Base-by-base conservation (phyloP, 1,284 basidiomycete genomes). In the Fomes fomentarius region DNA sequence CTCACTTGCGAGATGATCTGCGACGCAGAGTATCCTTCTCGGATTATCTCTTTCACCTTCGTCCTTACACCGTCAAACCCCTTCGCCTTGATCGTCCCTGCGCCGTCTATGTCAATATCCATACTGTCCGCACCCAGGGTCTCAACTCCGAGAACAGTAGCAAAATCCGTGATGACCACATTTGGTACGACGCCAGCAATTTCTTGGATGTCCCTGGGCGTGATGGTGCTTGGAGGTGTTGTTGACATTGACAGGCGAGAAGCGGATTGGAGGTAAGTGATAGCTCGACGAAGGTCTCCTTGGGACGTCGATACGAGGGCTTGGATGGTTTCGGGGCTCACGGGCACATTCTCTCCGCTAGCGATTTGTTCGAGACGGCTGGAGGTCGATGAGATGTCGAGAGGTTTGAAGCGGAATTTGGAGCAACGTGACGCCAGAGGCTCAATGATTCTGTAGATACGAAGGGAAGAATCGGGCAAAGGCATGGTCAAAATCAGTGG, bases 361-460 rank as follows among this genome's bases (percentile, higher is more conserved):
- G 95, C 94, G 54, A 99, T 97, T 65, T 92, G 82, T 49, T 84
- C 77, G 11, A 99, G 82, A 47, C 97, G 85, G 9, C 79, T 73
- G 48, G 86, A 82, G 4, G 94, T 91, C 15, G 93, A 94, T 6
- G 76, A 71, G 8, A 85, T 76, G 67, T 96, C 95, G 25, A 99
- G 82, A 2, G 96, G 93, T 22, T 93, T 94, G 78, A 99, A 99
- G 40, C 97, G 89, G 76, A 99, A 99, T 76, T 99, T 99, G 56
- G 94, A 97, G 74, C 97, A 99, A 50, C 97, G 87, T n/a, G 96
- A 98, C 15, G 97, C 94, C 22, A 99, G 83, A 0, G 97, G 97
- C 69, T 99, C 97, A 56, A 99, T 99, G 63, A 99, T 99, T 66
- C 96, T 98, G 64, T n/a, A n/a, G n/a, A n/a, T n/a, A n/a, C n/a